A percentile compares a stretch with the other conserved stretches of the same genome.
Evolutionary conservation across 2,329 filamentous ascomycete species (phyloP).

Genomic region (Beauveria brongniartii): DNA sequence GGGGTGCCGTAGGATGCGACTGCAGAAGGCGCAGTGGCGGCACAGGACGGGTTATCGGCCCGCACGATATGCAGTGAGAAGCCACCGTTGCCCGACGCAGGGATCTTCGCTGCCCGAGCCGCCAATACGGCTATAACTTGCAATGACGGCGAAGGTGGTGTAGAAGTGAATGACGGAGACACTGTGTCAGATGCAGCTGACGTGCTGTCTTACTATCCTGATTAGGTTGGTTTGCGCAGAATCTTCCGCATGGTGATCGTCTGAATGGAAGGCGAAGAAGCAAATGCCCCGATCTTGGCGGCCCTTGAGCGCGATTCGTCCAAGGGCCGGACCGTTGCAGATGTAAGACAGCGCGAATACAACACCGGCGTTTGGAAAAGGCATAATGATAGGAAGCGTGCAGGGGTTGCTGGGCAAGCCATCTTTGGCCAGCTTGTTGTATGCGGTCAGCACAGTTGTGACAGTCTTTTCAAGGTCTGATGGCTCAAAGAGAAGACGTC

Average conservation of each 20-base stretch:
- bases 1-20: slow-evolving; percentile 23
- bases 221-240: slow-evolving; percentile 9
- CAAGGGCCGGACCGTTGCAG: slow-evolving; percentile 24
- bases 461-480: slow-evolving; percentile 19
- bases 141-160: slow-evolving; percentile 8
- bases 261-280: slow-evolving; percentile 16
- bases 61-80: slow-evolving; percentile 5
- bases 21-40: slow-evolving; percentile 14
- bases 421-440: slow-evolving; percentile 14
- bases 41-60: slow-evolving; percentile 3
- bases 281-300: slow-evolving; percentile 21
- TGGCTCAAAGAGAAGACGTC: slow-evolving; percentile 22
- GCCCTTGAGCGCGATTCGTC: slow-evolving; percentile 22
- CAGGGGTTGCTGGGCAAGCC: slow-evolving; percentile 17
- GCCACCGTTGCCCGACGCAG: slow-evolving; percentile 18
- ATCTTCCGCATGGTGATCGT: slow-evolving; percentile 17
- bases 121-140: slow-evolving; percentile 20
- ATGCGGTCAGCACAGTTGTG: slow-evolving; percentile 18
- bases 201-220: slow-evolving; percentile 17
- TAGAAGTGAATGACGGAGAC: slow-evolving; percentile 16
- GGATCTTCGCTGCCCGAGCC: slow-evolving; percentile 16
- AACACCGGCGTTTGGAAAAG: slow-evolving; percentile 22
- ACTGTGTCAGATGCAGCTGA: slow-evolving; percentile 16
- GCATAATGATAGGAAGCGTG: slow-evolving; percentile 22
- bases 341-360: slow-evolving; percentile 20